Base-by-base conservation (phyloP, 495 filamentous ascomycete genomes). In the Xylaria scruposa region DNA sequence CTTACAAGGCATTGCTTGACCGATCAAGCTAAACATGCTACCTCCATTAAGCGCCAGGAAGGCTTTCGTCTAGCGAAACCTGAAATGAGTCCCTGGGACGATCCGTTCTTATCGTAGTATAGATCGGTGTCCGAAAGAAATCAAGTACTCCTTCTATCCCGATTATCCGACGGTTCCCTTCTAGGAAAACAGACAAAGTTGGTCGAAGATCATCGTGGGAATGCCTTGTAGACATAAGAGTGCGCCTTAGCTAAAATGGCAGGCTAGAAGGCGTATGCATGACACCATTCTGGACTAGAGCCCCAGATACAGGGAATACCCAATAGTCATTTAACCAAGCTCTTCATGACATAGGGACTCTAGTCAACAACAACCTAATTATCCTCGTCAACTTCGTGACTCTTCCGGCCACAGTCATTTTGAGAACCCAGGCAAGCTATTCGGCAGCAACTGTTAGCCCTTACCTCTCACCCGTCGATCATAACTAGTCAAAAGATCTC, bases 71-170 rank as follows among this genome's bases (percentile, higher is more conserved):
- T 21, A 70, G 59, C 59, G 56, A 64, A 70, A 64, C 5, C n/a
- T n/a, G 51, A 70, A 56, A 63, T 64, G 59, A 70, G 53, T 36
- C 56, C 21, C 63, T 42, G 31, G 42, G 29, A 29, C 29, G 24
- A 47, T 69, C 58, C 13, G 58, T 46, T 47, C 54, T 19, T 42
- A 31, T 63, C 42, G n/a, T 58, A 31, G 58, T 26, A 70, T 40
- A 36, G 29, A 44, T 64, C 68, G 68, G 68, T 64, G 42, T 63
- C 68, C 68, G 68, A 70, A 64, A 69, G 63, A 54, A 36, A 67
- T 49, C 21, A 36, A 56, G 65, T 67, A n/a, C 33, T 67, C 29
- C n/a, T 24, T 47, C 21, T 9, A 8, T 36, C 36, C 67, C 66
- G 51, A 46, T 3, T 29, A 70, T 70, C 38, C 67, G 56, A 26